Conservation (phyloP, 495 filamentous ascomycete species). For the Hapsidospora chrysogenum region DNA sequence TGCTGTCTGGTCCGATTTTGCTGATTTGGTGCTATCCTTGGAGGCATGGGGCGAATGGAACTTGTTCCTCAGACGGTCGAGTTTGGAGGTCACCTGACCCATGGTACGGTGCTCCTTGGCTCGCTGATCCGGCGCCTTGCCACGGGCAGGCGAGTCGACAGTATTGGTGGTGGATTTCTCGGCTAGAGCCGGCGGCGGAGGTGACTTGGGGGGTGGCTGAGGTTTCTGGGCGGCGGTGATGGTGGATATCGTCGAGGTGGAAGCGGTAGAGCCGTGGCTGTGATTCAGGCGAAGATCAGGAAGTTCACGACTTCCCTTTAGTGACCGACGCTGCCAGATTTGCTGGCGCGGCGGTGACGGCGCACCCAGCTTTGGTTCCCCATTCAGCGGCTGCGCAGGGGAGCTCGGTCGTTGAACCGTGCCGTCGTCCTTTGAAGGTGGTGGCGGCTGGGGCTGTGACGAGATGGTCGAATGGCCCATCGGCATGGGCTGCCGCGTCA, state of each 20-base stretch:
- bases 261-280: conserved; percentile 28
- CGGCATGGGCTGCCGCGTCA: no score
- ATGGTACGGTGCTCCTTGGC: background rate
- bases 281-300: conserved; percentile 23
- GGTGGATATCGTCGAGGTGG: background rate
- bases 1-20: background rate
- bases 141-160: conserved; percentile 13
- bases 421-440: conserved; percentile 21
- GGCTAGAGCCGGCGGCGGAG: background rate
- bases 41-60: background rate
- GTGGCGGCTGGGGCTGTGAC: conserved; percentile 15
- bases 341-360: conserved; percentile 18
- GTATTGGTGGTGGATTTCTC: conserved; percentile 1
- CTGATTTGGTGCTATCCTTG: background rate
- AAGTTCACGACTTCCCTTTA: conserved; percentile 21
- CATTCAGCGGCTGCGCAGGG: background rate
- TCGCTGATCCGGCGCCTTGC: conserved; percentile 11
- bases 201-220: background rate
- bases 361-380: conserved; percentile 4
- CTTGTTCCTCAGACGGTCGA: conserved; percentile 1
- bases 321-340: conserved; percentile 29
- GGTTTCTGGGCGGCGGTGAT: background rate
- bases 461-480: no score
- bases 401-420: background rate
- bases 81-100: conserved; percentile 1